Evolutionary conservation across 345 rosid species (phyloP).

Genomic region (Lepidium sativum): DNA sequence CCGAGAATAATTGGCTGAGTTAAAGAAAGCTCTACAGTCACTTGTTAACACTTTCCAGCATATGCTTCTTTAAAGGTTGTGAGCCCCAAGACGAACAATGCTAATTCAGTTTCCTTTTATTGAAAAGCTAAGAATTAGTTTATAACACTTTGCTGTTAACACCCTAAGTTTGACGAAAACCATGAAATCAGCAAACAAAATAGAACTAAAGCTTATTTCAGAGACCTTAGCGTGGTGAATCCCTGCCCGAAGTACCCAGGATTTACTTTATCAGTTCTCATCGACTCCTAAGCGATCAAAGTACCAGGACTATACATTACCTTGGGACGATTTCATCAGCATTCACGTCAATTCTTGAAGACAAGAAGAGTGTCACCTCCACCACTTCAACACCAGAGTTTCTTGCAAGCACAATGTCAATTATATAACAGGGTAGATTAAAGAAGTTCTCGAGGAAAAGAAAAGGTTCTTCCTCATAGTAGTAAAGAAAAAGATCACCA

Average conservation of each 20-base stretch:
- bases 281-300: not conserved
- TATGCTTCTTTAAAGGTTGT: not conserved
- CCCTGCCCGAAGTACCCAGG: not conserved
- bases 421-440: slow-evolving; percentile 27
- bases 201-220: not conserved
- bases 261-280: not conserved
- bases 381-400: slow-evolving; percentile 73
- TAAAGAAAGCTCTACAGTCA: not conserved
- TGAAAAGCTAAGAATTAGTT: no score
- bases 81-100: no score
- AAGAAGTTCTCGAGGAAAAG: slow-evolving; percentile 17
- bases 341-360: slow-evolving; percentile 57
- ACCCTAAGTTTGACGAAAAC: no score
- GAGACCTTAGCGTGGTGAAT: not conserved
- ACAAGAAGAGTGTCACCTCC: slow-evolving; percentile 65
- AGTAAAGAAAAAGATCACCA: slow-evolving; percentile 32
- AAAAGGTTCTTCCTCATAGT: slow-evolving; percentile 29
- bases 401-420: slow-evolving; percentile 92
- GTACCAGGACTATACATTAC: slow-evolving; percentile 44
- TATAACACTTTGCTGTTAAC: no score
- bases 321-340: slow-evolving; percentile 37
- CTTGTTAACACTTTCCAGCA: not conserved
- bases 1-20: not conserved
- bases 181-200: not conserved
- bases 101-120: no score